Evolutionary conservation across 2,329 filamentous ascomycete species (phyloP).

Genomic region (Cladophialophora chaetospira): DNA sequence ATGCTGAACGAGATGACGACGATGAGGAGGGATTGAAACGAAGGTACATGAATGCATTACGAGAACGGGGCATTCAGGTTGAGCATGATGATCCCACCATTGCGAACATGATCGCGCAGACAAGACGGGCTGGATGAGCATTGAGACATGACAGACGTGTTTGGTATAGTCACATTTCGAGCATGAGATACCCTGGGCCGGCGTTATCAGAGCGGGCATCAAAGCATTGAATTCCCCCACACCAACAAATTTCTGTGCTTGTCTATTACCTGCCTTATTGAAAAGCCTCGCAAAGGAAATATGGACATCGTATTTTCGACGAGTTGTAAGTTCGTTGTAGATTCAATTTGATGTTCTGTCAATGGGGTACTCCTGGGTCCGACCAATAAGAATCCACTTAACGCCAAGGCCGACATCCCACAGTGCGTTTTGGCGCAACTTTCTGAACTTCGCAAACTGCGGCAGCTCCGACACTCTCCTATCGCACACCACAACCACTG

Average conservation of each 20-base stretch:
- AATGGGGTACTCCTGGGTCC: too few species aligned
- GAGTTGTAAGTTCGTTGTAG: too few species aligned
- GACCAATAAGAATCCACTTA: too few species aligned
- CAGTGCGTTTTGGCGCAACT: too few species aligned
- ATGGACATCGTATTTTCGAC: too few species aligned
- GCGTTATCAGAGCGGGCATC: too few species aligned
- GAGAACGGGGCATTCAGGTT: constrained; percentile 51
- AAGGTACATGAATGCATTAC: constrained; percentile 75
- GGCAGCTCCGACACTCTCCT: constrained; percentile 1
- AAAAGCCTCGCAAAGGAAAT: too few species aligned
- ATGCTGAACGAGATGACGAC: constrained; percentile 62
- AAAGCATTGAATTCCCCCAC: too few species aligned
- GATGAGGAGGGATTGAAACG: constrained; percentile 69
- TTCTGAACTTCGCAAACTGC: background rate
- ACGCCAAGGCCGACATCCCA: background rate
- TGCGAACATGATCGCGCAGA: constrained; percentile 35
- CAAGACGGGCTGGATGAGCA: constrained; percentile 17
- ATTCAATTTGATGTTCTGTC: too few species aligned
- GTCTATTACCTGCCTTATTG: too few species aligned
- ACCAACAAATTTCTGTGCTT: too few species aligned
- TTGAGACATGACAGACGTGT: background rate
- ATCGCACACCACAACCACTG: constrained; percentile 40
- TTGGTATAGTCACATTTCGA: constrained; percentile 1
- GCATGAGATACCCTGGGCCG: constrained; percentile 30
- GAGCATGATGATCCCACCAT: constrained; percentile 54